A percentile compares a stretch with the other conserved stretches of the same genome.
phyloP scores from a whole-genome alignment of 2,329 filamentous ascomycete genomes.

The Pseudogymnoascus sp. region DNA sequence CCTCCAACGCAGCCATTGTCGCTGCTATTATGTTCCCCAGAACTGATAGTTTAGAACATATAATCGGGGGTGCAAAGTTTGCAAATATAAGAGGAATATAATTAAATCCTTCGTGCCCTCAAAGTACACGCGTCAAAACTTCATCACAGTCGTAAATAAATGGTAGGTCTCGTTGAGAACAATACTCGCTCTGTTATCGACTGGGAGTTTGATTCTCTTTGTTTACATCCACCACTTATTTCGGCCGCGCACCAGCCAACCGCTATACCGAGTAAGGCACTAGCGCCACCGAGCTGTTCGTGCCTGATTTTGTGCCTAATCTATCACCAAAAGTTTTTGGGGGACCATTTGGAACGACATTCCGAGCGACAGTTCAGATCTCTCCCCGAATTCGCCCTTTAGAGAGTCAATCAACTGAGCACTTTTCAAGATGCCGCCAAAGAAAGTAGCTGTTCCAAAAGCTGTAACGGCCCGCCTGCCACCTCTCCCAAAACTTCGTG shows the following conservation, averaged over 20 bases:
- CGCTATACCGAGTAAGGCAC: slow-evolving; percentile 9
- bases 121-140: background rate
- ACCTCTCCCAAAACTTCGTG: slow-evolving; percentile 53
- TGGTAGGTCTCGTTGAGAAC: background rate
- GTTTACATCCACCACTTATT: slow-evolving; percentile 8
- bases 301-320: slow-evolving; percentile 1
- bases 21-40: background rate
- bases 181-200: background rate
- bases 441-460: slow-evolving; percentile 23
- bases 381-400: background rate
- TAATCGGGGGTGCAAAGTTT: background rate
- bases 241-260: slow-evolving; percentile 5
- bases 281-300: slow-evolving; percentile 14
- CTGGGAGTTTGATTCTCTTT: slow-evolving; percentile 3
- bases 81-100: slow-evolving; percentile 5
- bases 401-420: background rate
- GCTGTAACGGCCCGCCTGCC: slow-evolving; percentile 37
- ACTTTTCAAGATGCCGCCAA: slow-evolving; percentile 26
- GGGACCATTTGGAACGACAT: background rate
- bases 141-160: background rate
- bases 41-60: slow-evolving; percentile 7
- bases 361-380: background rate
- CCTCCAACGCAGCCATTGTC: slow-evolving; percentile 5
- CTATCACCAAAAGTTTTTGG: slow-evolving; percentile 17
- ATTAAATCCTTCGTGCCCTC: slow-evolving; percentile 5